A percentile compares a stretch with the other conserved stretches of the same genome.
phyloP scores from a whole-genome alignment of 1,284 basidiomycete genomes.

The Ceratobasidium theobromae region DNA sequence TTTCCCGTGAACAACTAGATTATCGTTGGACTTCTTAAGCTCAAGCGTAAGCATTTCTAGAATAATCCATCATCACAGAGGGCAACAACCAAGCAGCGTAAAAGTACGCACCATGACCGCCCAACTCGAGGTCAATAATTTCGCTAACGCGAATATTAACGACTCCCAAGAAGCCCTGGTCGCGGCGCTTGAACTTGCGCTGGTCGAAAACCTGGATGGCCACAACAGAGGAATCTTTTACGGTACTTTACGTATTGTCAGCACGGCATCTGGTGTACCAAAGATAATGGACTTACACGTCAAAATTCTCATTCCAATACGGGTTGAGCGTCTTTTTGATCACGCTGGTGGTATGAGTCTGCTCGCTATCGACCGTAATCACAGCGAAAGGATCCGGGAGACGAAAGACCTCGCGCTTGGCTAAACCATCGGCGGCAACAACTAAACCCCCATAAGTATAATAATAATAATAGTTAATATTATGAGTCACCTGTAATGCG shows the following conservation, averaged over 20 bases:
- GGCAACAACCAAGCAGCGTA: background rate
- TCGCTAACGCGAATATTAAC: conserved; percentile 90
- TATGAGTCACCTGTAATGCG: conserved; percentile 41
- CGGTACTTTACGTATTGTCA: conserved; percentile 54
- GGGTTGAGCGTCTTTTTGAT: conserved; percentile 90
- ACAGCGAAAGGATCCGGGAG: conserved; percentile 94
- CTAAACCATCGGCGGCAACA: conserved; percentile 85
- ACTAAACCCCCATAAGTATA: conserved; percentile 50
- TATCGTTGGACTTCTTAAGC: conserved; percentile 84
- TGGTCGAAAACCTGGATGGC: conserved; percentile 97
- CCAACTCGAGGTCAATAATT: conserved; percentile 85
- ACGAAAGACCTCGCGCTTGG: conserved; percentile 88
- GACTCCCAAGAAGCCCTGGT: conserved; percentile 93
- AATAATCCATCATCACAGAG: conserved; percentile 8
- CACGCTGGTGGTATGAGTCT: conserved; percentile 87
- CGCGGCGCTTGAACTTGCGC: conserved; percentile 93
- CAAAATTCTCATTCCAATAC: conserved; percentile 93
- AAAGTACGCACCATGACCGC: conserved; percentile 73
- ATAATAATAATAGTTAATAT: background rate
- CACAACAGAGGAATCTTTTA: conserved; percentile 87
- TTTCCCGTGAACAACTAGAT: conserved; percentile 83
- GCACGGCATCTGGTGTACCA: background rate
- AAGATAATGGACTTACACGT: conserved; percentile 58
- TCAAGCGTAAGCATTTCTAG: conserved; percentile 78
- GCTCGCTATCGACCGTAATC: conserved; percentile 91